phyloP scores from a whole-genome alignment of 1,284 basidiomycete genomes.

The Sphaerobolus stellatus region DNA sequence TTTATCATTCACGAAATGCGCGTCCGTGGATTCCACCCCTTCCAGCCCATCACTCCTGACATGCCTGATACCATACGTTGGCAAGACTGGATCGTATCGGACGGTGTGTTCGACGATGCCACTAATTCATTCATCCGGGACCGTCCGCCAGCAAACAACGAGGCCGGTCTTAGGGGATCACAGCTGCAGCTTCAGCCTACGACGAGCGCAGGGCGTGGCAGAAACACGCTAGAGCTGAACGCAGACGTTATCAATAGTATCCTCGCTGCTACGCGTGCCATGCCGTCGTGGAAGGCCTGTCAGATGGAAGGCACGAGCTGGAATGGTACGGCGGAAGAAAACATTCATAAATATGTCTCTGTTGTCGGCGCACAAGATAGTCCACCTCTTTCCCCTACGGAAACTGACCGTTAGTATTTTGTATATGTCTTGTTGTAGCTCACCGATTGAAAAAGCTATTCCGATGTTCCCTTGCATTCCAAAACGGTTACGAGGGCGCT shows the following conservation, averaged over 20 bases:
- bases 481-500: too few species aligned
- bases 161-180: constrained; percentile 4
- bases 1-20: constrained; percentile 33
- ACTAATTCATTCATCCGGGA: constrained; percentile 18
- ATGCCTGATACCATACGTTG: constrained; percentile 15
- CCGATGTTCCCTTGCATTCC: too few species aligned
- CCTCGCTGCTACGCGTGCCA: constrained; percentile 25
- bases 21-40: constrained; percentile 29
- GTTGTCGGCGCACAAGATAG: background rate
- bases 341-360: constrained; percentile 26
- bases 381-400: too few species aligned
- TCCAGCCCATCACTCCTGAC: constrained; percentile 11
- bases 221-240: constrained; percentile 17
- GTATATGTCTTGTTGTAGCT: too few species aligned
- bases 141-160: constrained; percentile 1
- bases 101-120: constrained; percentile 11
- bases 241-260: constrained; percentile 25
- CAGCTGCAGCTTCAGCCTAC: constrained; percentile 13
- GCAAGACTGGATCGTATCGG: constrained; percentile 27
- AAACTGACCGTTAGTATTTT: too few species aligned
- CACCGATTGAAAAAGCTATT: too few species aligned
- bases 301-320: constrained; percentile 29
- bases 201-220: constrained; percentile 7
- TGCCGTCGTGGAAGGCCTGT: constrained; percentile 33
- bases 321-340: constrained; percentile 32